These are phyloP conservation scores for Xylariaceae sp. DNA, from an alignment of 2,329 filamentous ascomycete genomes.

Conservation along the genomic window DNA sequence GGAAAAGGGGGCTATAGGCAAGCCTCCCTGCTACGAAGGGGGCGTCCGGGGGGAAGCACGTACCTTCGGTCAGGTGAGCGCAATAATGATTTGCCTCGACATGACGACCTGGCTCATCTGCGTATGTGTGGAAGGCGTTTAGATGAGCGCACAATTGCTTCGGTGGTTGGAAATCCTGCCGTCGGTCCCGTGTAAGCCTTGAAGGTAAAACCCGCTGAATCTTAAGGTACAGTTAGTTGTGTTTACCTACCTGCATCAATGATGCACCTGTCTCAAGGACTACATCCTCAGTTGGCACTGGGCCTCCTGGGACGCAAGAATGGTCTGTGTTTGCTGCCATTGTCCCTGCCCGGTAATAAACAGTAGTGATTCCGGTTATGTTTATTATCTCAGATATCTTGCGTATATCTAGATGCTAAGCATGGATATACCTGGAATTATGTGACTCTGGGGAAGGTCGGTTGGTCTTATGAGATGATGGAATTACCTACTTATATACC, in stretches of 20 bases:
- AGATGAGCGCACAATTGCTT: slow-evolving; percentile 80
- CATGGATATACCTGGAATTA: not conserved
- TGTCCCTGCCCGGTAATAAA: not conserved
- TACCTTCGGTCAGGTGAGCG: slow-evolving; percentile 68
- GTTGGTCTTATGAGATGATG: too few relatives aligned
- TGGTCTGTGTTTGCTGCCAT: slow-evolving; percentile 19
- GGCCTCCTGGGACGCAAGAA: slow-evolving; percentile 48
- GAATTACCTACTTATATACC: too few relatives aligned
- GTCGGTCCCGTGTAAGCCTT: slow-evolving; percentile 1
- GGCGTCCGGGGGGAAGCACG: not conserved
- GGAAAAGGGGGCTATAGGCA: not conserved
- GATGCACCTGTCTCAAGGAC: slow-evolving; percentile 64
- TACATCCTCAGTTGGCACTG: slow-evolving; percentile 57
- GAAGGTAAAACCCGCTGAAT: too few relatives aligned
- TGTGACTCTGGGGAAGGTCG: too few relatives aligned
- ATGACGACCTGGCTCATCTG: slow-evolving; percentile 66
- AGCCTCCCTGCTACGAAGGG: not conserved
- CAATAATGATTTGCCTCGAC: slow-evolving; percentile 88
- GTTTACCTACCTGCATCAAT: slow-evolving; percentile 57
- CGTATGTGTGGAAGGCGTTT: slow-evolving; percentile 85
- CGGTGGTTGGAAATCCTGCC: slow-evolving; percentile 67
- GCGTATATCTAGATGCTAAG: not conserved
- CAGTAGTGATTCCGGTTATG: not conserved
- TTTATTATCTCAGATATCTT: not conserved
- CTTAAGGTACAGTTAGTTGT: not conserved